Evolutionary conservation across 192 early-diverging fungal genomes (phyloP).

Genomic region (Rhizophagus clarus): DNA sequence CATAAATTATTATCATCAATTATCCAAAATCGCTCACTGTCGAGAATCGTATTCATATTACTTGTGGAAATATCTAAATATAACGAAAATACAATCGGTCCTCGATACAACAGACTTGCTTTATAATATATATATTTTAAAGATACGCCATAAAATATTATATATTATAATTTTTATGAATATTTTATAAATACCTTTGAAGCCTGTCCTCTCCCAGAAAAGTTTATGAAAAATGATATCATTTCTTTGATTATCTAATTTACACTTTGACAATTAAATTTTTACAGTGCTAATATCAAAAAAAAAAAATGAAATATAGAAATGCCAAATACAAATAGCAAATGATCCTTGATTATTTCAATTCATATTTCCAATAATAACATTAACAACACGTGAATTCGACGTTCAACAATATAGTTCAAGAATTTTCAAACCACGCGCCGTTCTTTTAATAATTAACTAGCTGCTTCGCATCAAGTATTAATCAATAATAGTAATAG

Average conservation of each 20-base stretch:
- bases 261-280: conserved; percentile 18
- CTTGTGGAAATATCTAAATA: too few relatives aligned
- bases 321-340: conserved; percentile 19
- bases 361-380: background rate
- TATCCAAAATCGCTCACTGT: too few relatives aligned
- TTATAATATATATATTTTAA: background rate
- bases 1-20: too few relatives aligned
- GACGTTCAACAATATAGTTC: conserved; percentile 20
- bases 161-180: background rate
- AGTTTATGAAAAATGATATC: conserved; percentile 29
- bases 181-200: conserved; percentile 18
- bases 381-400: conserved; percentile 19
- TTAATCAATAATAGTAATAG: too few relatives aligned
- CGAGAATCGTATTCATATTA: too few relatives aligned
- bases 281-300: conserved; percentile 13
- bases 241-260: conserved; percentile 13
- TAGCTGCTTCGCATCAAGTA: conserved; percentile 16
- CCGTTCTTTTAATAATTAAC: background rate
- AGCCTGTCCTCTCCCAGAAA: conserved; percentile 30
- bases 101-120: too few relatives aligned
- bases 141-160: background rate
- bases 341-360: background rate
- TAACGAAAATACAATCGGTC: too few relatives aligned
- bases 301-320: background rate
- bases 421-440: conserved; percentile 23